Base-by-base conservation (phyloP, 2,329 filamentous ascomycete species). In the Pseudogymnoascus sp. region DNA sequence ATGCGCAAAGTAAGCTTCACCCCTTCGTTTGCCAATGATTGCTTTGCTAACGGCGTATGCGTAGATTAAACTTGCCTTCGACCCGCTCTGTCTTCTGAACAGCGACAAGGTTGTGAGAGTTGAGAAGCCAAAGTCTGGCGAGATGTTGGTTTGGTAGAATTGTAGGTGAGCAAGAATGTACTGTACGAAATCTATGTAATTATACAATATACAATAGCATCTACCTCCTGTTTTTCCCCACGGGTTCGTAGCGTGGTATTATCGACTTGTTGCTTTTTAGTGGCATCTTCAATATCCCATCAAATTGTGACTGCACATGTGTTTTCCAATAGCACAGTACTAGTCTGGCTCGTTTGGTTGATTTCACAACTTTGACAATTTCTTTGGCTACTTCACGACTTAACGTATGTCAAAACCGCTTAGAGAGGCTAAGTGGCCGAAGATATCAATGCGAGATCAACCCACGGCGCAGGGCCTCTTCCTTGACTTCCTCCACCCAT, bases 11-110 rank as follows among this genome's bases (percentile, higher is more conserved):
- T 89, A 75, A 70, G 79, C 75, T 75, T 18, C n/a, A 23, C 28
- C 59, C 38, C 12, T 14, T 14, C 25, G 16, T 18, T 2, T 4
- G 31, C n/a, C n/a, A n/a, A 36, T 1, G 7, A 28, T 28, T 34
- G 31, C 3, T 38, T 21, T 40, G 16, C 59, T 36, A 21, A 10
- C 31, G 62, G 61, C 56, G 21, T 59, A 28, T 31, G 42, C 18
- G 21, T 42, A 90, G 87, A 85, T 93, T 73, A 95, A 95, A 79
- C 81, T 86, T 70, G 88, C 90, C 0, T 89, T 92, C 67, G 91
- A 95, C 74, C 90, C 90, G 2, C 77, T 91, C 34, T 88, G 83
- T 68, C 75, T 89, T 18, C 64, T 74, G 63, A 89, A 89, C 76
- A 85, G 82, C 69, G 87, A 89, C 77, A 89, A 89, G 77, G 81